Base-by-base conservation (phyloP, 1,139 yeast genomes). In the Geotrichum carabidarum region DNA sequence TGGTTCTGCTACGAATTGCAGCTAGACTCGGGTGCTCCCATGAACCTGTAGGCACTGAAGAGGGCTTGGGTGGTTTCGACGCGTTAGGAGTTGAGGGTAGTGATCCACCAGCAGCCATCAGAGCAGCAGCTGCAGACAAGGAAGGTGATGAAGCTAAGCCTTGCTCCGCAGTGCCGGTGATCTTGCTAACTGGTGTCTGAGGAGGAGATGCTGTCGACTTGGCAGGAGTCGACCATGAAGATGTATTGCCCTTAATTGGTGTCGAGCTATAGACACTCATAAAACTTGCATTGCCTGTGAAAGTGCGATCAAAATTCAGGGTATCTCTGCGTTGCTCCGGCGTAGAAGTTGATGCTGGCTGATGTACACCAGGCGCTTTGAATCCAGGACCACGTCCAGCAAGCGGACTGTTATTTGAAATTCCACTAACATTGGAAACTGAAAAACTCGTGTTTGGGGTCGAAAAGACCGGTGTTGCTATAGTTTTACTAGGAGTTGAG, bases 11-110 rank as follows among this genome's bases (percentile, higher is more conserved):
- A 41, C 62, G 58, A 40, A 65, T 57, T 32, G 55, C 58, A 30
- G 57, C 47, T 47, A 62, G 36, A 47, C 60, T 52, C 1, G 68
- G 68, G 48, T 65, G 68, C 42, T 58, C 59, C 68, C 68, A 65
- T 4, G 58, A 36, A 2, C 68, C 67, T 9, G 66, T 63, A 9
- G 67, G 66, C 18, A 62, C 57, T 3, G 43, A 40, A 17, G 55
- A 44, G 8, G 57, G 58, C 22, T 42, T 47, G 4, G 40, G 44
- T 4, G 51, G 55, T 30, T 35, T 41, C 1, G 55, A 31, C 6
- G 55, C 55, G 42, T 52, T 52, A 15, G 55, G 55, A 8, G 49
- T 44, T 2, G 43, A 48, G 17, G 46, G 31, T 4, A 40, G 15
- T 7, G 51, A 31, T 18, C 51, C 41, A 6, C 46, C 41, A 8